Conservation (phyloP, 2,329 filamentous ascomycete species). For the Beauveria sp. region DNA sequence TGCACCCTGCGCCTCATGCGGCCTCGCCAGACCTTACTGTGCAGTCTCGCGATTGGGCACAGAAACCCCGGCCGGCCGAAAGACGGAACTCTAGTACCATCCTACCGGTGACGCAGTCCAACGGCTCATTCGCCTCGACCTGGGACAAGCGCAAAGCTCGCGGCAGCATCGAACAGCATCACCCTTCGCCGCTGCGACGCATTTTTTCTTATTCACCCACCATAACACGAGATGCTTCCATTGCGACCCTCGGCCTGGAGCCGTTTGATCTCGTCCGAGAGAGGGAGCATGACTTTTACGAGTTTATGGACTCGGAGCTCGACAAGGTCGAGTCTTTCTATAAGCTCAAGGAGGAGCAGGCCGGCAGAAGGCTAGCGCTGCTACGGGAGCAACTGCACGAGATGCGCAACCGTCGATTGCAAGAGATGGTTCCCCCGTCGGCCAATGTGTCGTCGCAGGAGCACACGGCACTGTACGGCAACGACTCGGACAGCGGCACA, state of each 20-base stretch:
- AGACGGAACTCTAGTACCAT: constrained; percentile 3
- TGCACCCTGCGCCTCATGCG: constrained; percentile 22
- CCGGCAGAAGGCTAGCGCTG: constrained; percentile 60
- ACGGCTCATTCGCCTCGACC: not conserved
- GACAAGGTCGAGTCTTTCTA: constrained; percentile 93
- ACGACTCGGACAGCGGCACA: constrained; percentile 18
- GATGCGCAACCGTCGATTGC: constrained; percentile 77
- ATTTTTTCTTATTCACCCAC: constrained; percentile 27
- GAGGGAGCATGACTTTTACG: constrained; percentile 77
- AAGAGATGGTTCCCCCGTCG: constrained; percentile 39
- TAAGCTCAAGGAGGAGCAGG: constrained; percentile 77
- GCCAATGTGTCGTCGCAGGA: not conserved
- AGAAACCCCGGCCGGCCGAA: not conserved
- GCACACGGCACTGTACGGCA: constrained; percentile 29
- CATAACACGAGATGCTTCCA: constrained; percentile 20
- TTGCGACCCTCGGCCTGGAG: constrained; percentile 29
- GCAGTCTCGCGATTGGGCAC: not conserved
- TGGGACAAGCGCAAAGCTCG: constrained; percentile 1
- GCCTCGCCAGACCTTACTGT: not conserved
- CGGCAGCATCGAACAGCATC: constrained; percentile 18
- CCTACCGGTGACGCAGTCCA: not conserved
- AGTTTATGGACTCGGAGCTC: constrained; percentile 75
- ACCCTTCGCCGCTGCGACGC: constrained; percentile 26
- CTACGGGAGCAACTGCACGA: constrained; percentile 83
- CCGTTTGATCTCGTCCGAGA: constrained; percentile 57